Conservation (phyloP, 345 rosid species). For the Aquilaria sinensis region DNA sequence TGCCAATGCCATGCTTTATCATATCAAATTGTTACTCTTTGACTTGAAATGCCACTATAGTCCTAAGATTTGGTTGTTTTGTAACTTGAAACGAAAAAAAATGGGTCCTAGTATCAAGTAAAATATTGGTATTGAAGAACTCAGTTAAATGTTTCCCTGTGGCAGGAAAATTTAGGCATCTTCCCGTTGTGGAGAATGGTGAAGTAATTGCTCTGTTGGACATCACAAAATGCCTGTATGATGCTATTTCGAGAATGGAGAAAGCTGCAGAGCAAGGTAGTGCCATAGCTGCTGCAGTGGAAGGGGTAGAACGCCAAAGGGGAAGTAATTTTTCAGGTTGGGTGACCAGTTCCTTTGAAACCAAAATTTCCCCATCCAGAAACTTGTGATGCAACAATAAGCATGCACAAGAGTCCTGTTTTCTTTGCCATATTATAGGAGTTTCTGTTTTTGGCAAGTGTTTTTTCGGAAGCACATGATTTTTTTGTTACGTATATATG, state of each 20-base stretch:
- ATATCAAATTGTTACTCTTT: too few relatives aligned
- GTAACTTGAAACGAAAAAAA: too few relatives aligned
- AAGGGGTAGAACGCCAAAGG: constrained; percentile 96
- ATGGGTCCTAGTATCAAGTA: too few relatives aligned
- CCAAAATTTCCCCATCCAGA: not conserved
- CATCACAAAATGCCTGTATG: constrained; percentile 91
- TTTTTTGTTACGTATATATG: too few relatives aligned
- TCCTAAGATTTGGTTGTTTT: too few relatives aligned
- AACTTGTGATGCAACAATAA: constrained; percentile 5
- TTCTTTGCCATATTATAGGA: not conserved
- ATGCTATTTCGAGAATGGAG: constrained; percentile 97
- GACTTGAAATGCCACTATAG: too few relatives aligned
- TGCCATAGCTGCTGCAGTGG: constrained; percentile 96
- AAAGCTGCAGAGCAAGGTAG: constrained; percentile 98
- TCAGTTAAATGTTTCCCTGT: not conserved
- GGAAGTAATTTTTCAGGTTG: constrained; percentile 70
- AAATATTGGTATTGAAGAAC: not conserved
- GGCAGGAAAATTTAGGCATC: constrained; percentile 90
- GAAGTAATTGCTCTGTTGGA: constrained; percentile 97
- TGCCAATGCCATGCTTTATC: too few relatives aligned
- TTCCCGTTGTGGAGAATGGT: constrained; percentile 98
- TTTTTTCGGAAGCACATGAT: too few relatives aligned
- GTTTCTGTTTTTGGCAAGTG: too few relatives aligned
- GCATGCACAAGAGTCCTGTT: not conserved
- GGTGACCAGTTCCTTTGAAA: constrained; percentile 10